Evolutionary conservation across 768 basidiomycete genomes (phyloP).

Genomic region (Termitomyces sp.): DNA sequence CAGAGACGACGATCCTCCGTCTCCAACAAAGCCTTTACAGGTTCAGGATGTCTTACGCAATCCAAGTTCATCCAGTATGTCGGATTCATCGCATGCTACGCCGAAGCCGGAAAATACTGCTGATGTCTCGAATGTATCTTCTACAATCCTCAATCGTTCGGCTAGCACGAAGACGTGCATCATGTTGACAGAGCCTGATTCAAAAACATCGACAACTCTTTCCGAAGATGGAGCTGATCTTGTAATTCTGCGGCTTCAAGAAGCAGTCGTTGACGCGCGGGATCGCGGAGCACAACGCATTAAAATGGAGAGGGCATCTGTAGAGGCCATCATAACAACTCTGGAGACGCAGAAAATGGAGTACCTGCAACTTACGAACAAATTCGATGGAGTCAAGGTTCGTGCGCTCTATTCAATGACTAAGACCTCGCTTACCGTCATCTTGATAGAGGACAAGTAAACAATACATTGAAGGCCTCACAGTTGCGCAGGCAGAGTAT

Average conservation of each 20-base stretch:
- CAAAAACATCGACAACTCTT: constrained; percentile 16
- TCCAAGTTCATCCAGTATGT: constrained; percentile 4
- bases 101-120: neutral
- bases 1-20: neutral
- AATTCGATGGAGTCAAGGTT: constrained; percentile 87
- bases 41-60: constrained; percentile 6
- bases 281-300: constrained; percentile 56
- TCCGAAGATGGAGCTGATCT: constrained; percentile 37
- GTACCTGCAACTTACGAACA: constrained; percentile 58
- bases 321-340: constrained; percentile 62
- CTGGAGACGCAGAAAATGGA: constrained; percentile 62
- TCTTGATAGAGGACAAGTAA: constrained; percentile 74
- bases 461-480: constrained; percentile 87
- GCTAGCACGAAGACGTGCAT: constrained; percentile 24
- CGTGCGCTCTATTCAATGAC: constrained; percentile 13
- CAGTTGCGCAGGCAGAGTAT: constrained; percentile 91
- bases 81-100: constrained; percentile 5
- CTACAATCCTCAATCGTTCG: neutral
- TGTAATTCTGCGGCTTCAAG: constrained; percentile 48
- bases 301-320: constrained; percentile 65
- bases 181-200: constrained; percentile 39
- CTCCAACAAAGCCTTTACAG: constrained; percentile 2
- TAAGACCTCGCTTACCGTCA: neutral
- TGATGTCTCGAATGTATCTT: neutral
- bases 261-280: constrained; percentile 54